Conservation (phyloP, 306 rosid species). For the Ammopiptanthus mongolicus region DNA sequence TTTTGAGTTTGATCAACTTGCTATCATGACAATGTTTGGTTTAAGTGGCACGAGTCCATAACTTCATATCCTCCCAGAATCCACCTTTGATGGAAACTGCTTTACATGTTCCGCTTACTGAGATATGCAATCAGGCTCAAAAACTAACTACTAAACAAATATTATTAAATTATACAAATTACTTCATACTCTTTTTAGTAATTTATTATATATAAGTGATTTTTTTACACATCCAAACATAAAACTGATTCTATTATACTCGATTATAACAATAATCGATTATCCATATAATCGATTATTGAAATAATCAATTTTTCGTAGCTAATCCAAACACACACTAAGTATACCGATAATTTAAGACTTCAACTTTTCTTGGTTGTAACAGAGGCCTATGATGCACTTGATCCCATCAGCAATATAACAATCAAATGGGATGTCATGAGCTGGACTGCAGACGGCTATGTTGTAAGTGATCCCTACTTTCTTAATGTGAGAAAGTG, state of each 20-base stretch:
- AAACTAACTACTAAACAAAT: too few species aligned
- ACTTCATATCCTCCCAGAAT: not conserved
- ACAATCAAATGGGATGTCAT: slow-evolving; percentile 86
- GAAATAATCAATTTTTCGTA: too few species aligned
- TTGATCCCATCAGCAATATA: slow-evolving; percentile 74
- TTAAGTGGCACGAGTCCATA: not conserved
- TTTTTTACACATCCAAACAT: too few species aligned
- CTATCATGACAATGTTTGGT: not conserved
- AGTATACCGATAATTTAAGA: not conserved
- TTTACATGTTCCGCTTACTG: not conserved
- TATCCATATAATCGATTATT: too few species aligned
- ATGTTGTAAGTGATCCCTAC: slow-evolving; percentile 51
- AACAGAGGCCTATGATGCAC: slow-evolving; percentile 80
- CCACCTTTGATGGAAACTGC: not conserved
- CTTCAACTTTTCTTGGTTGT: slow-evolving; percentile 4
- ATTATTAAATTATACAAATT: too few species aligned
- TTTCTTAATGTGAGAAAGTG: slow-evolving; percentile 1
- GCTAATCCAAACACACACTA: too few species aligned
- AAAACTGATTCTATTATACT: too few species aligned
- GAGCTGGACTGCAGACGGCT: slow-evolving; percentile 80
- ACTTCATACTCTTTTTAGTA: too few species aligned
- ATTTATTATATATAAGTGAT: too few species aligned
- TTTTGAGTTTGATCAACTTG: not conserved
- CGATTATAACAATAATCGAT: too few species aligned
- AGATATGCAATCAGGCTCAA: not conserved